These are phyloP conservation scores for Paramecium primaurelia DNA, from an alignment of 73 alveolate genomes.

Conservation along the genomic window DNA sequence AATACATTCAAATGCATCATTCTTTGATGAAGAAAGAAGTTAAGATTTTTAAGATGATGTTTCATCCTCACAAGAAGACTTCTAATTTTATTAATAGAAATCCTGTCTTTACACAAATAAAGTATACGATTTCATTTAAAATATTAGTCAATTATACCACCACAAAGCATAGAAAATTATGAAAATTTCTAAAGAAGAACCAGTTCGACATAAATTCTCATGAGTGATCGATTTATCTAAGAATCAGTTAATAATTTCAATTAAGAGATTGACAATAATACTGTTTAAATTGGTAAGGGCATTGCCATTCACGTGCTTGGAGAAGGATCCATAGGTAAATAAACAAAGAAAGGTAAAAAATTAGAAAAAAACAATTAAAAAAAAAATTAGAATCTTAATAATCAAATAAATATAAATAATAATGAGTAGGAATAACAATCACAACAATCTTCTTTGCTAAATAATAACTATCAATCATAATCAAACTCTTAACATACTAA, in stretches of 20 bases:
- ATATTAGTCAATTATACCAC: background rate
- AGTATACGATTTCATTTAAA: background rate
- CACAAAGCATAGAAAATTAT: background rate
- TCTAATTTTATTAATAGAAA: background rate
- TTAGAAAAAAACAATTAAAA: background rate
- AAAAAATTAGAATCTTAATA: background rate
- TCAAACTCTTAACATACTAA: background rate
- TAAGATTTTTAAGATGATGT: background rate
- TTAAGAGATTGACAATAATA: background rate
- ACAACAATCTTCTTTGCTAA: background rate
- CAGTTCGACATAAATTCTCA: background rate
- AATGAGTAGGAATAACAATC: background rate
- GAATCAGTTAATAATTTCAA: background rate
- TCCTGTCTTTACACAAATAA: background rate
- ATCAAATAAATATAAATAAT: background rate
- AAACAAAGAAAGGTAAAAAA: background rate
- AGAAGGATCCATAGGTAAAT: conserved; percentile 41
- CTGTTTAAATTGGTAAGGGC: conserved; percentile 27
- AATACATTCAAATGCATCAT: background rate
- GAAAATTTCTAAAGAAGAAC: background rate
- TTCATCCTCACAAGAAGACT: background rate
- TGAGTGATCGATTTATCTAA: background rate
- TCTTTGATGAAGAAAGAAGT: conserved; percentile 6
- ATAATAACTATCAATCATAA: background rate
- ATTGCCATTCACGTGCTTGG: conserved; percentile 48